Evolutionary conservation across 805 yeast genomes (phyloP).

Genomic region (Teunomyces cretensis): DNA sequence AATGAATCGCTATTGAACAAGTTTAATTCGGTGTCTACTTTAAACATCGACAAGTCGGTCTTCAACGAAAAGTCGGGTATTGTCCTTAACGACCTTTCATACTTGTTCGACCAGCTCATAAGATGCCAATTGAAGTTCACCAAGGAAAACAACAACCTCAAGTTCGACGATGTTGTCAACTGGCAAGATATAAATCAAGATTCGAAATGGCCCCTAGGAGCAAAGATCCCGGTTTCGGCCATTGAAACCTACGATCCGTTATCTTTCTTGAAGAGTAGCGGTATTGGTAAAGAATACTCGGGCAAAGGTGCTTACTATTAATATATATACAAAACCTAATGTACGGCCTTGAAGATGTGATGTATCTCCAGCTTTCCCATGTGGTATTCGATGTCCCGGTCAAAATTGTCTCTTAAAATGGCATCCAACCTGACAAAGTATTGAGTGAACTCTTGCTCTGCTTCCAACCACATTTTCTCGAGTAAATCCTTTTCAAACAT

Average conservation of each 20-base stretch:
- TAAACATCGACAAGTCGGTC: constrained; percentile 34
- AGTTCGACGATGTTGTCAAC: constrained; percentile 34
- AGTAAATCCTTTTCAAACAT: constrained; percentile 54
- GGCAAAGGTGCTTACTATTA: constrained; percentile 12
- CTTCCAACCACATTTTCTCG: constrained; percentile 66
- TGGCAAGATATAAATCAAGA: constrained; percentile 37
- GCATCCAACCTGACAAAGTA: constrained; percentile 54
- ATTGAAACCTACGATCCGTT: constrained; percentile 26
- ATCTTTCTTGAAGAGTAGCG: constrained; percentile 1
- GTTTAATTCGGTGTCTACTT: constrained; percentile 33
- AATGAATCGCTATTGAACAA: constrained; percentile 32
- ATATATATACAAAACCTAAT: constrained; percentile 1
- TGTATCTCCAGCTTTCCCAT: constrained; percentile 58
- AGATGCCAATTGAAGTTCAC: constrained; percentile 40
- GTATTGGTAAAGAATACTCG: background rate
- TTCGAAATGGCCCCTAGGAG: constrained; percentile 45
- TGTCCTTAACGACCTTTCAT: constrained; percentile 34
- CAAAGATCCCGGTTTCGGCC: constrained; percentile 32
- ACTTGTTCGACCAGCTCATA: constrained; percentile 42
- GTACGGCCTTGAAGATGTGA: constrained; percentile 44
- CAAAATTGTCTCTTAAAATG: constrained; percentile 52
- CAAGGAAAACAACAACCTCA: constrained; percentile 41
- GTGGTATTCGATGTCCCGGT: constrained; percentile 51
- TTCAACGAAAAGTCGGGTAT: constrained; percentile 35
- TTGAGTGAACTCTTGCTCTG: constrained; percentile 62